phyloP scores from a whole-genome alignment of 345 rosid species.

The Gossypioides kirkii region DNA sequence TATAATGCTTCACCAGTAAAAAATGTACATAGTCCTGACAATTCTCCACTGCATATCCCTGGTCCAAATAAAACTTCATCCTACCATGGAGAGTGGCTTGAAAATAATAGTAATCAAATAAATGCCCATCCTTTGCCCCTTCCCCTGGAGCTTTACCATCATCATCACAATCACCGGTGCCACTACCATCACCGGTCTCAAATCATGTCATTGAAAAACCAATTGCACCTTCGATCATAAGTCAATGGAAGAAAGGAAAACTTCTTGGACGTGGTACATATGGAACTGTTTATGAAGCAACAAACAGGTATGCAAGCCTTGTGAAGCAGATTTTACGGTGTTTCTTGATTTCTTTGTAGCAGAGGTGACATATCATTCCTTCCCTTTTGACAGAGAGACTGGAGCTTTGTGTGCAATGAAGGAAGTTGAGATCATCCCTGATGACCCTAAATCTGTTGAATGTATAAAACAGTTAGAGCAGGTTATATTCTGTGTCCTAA shows the following conservation, averaged over 20 bases:
- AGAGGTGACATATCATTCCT: background rate
- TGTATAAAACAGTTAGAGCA: conserved; percentile 65
- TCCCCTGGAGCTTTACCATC: conserved; percentile 44
- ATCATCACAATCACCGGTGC: conserved; percentile 11
- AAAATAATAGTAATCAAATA: conserved; percentile 17
- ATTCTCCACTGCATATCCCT: conserved; percentile 39
- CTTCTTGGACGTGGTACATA: conserved; percentile 71
- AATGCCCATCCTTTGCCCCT: conserved; percentile 62
- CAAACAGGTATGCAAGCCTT: conserved; percentile 38
- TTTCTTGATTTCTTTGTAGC: conserved; percentile 5
- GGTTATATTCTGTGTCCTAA: conserved; percentile 29
- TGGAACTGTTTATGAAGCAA: conserved; percentile 64
- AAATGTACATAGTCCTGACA: conserved; percentile 24
- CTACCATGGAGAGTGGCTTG: conserved; percentile 18
- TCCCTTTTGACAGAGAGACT: conserved; percentile 40
- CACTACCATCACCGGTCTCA: conserved; percentile 18
- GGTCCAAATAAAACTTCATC: conserved; percentile 17
- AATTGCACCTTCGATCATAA: conserved; percentile 20
- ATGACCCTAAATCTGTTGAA: conserved; percentile 58
- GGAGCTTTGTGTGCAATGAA: conserved; percentile 79
- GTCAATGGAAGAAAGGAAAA: conserved; percentile 69
- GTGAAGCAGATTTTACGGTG: conserved; percentile 5
- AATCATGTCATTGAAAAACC: conserved; percentile 27
- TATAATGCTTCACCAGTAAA: conserved; percentile 17
- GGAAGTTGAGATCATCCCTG: conserved; percentile 54